Conservation (phyloP, 2,329 filamentous ascomycete genomes). For the Fusarium dlaminii region DNA sequence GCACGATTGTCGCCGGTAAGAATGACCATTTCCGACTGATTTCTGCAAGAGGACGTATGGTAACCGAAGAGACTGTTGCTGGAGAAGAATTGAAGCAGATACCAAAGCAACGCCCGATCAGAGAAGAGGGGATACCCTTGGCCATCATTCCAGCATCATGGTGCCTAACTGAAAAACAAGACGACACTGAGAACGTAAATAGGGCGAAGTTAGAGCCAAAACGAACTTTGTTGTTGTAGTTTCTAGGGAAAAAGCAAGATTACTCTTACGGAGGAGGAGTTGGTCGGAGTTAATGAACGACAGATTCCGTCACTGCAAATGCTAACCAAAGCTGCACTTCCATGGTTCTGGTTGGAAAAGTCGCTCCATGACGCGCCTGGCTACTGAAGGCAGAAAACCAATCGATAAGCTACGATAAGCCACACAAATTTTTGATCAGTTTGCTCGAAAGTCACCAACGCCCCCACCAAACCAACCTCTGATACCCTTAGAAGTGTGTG, state of each 20-base stretch:
- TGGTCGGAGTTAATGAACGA: conserved; percentile 28
- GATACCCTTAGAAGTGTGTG: conserved; percentile 24
- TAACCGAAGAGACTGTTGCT: conserved; percentile 34
- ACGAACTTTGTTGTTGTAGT: not conserved
- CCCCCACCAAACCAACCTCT: conserved; percentile 37
- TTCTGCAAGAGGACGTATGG: conserved; percentile 26
- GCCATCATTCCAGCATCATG: conserved; percentile 55
- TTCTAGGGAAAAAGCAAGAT: conserved; percentile 5
- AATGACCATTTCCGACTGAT: conserved; percentile 13
- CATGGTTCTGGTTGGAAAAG: conserved; percentile 41
- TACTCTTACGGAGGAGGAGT: conserved; percentile 10
- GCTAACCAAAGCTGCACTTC: conserved; percentile 25
- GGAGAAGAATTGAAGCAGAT: conserved; percentile 39
- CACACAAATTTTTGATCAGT: conserved; percentile 52
- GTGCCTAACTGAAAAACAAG: conserved; percentile 42
- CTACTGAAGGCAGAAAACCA: conserved; percentile 37
- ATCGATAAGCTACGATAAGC: conserved; percentile 55
- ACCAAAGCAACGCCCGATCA: conserved; percentile 49
- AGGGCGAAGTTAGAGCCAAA: not conserved
- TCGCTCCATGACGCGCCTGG: conserved; percentile 52
- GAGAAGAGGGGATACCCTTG: conserved; percentile 51
- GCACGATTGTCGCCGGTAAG: conserved; percentile 5
- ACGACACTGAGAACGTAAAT: conserved; percentile 26
- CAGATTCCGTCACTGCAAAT: conserved; percentile 30
- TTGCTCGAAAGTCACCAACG: conserved; percentile 35